A percentile compares a stretch with the other conserved stretches of the same genome.
phyloP scores from a whole-genome alignment of 2,329 filamentous ascomycete genomes.

The Diplodia scrobiculata region DNA sequence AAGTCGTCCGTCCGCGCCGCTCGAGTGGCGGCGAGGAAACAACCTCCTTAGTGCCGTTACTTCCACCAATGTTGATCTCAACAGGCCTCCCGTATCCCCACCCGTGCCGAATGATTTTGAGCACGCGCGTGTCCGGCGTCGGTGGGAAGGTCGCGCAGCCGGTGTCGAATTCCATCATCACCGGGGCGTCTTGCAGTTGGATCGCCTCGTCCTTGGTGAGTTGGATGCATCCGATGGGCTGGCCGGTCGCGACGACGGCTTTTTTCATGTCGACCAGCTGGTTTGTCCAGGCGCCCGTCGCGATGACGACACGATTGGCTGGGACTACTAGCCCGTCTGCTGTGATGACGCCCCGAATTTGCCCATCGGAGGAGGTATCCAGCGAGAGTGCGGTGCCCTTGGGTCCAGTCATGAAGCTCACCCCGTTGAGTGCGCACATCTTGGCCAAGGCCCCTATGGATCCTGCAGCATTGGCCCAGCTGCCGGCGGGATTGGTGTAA shows the following conservation, averaged over 20 bases:
- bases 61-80: background rate
- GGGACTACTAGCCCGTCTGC: slow-evolving; percentile 22
- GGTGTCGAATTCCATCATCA: slow-evolving; percentile 37
- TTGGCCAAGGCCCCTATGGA: slow-evolving; percentile 31
- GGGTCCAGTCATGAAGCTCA: slow-evolving; percentile 29
- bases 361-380: slow-evolving; percentile 12
- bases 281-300: slow-evolving; percentile 38
- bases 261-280: slow-evolving; percentile 29
- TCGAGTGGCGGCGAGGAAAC: slow-evolving; percentile 38
- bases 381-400: slow-evolving; percentile 28
- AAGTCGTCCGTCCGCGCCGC: background rate
- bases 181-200: slow-evolving; percentile 23
- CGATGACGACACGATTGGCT: slow-evolving; percentile 36
- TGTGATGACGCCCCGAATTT: slow-evolving; percentile 27
- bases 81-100: slow-evolving; percentile 59
- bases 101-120: slow-evolving; percentile 71
- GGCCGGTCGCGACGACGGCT: slow-evolving; percentile 30
- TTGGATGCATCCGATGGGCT: slow-evolving; percentile 30
- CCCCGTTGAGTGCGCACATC: slow-evolving; percentile 26
- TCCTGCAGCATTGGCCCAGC: slow-evolving; percentile 34
- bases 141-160: slow-evolving; percentile 61
- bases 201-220: slow-evolving; percentile 24
- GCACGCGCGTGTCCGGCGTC: slow-evolving; percentile 51
- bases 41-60: slow-evolving; percentile 38
- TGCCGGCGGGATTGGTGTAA: slow-evolving; percentile 31